Evolutionary conservation across 306 rosid species (phyloP), one percentile per base, ranked within the genome.

Genomic region (Lathyrus tuberosus): DNA sequence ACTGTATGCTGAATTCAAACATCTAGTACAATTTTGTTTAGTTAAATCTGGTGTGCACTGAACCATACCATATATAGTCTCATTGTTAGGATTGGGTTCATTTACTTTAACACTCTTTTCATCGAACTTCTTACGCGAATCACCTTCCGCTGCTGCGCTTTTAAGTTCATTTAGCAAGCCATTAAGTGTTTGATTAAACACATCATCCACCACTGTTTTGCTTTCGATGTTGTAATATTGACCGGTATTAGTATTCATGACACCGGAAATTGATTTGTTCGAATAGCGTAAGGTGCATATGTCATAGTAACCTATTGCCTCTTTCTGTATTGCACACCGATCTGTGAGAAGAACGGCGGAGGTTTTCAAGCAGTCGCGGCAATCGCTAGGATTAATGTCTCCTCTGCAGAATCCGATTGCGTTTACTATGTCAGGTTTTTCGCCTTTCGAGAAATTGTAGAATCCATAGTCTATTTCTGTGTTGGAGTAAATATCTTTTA

Each of bases 31-130:
- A 0, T 67, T 35, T n/a, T 14, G 11, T 10, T 4, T 13, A 2
- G 80, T 15, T 62, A 76, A 60, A 31, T 67, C 74, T 14, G 80
- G 80, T 5, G 80, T 76, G 20, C 80, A 76, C 57, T 76, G 80
- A 18, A 43, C 62, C 1, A 22, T 1, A 35, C 70, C 87, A 47
- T 65, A 65, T 18, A 65, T 13, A 5, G 56, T 46, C 2, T 37
- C 30, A 37, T 62, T 37, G 1, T 3, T 16, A 9, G 4, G 5
- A 54, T 15, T 59, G 4, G n/a, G 4, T 8, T 64, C 28, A 43
- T 46, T 15, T 10, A 38, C 17, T 0, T 57, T 28, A 3, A 14
- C 78, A 5, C 3, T 30, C 3, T 12, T 57, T 4, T 42, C 59
- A 2, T 74, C 79, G 64, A 28, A 83, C 69, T 79, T 83, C 9